Evolutionary conservation across 805 yeast species (phyloP).

Genomic region (Candida dendrica): DNA sequence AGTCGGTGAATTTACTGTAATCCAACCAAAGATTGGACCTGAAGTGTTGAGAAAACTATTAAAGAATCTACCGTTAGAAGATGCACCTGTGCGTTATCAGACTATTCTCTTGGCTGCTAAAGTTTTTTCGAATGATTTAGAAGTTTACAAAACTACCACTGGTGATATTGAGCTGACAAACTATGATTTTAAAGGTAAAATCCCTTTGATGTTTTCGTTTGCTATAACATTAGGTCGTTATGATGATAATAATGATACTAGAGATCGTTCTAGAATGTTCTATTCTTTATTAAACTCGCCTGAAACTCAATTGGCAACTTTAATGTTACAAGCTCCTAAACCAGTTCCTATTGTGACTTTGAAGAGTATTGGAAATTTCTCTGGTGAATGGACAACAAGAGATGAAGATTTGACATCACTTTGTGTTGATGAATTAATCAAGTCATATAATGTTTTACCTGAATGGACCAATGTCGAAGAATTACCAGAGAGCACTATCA

Average conservation of each 20-base stretch:
- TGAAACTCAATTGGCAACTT: conserved; percentile 54
- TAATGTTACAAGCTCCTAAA: conserved; percentile 73
- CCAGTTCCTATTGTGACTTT: conserved; percentile 42
- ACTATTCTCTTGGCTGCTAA: conserved; percentile 71
- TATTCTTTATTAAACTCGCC: conserved; percentile 48
- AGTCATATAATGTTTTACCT: conserved; percentile 23
- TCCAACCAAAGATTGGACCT: conserved; percentile 50
- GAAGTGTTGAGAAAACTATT: conserved; percentile 63
- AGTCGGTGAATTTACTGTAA: conserved; percentile 68
- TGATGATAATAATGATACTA: conserved; percentile 67
- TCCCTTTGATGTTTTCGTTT: conserved; percentile 50
- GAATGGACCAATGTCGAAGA: conserved; percentile 37
- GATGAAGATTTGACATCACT: conserved; percentile 13
- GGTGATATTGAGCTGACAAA: conserved; percentile 17
- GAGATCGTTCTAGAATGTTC: conserved; percentile 80
- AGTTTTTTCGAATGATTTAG: conserved; percentile 49
- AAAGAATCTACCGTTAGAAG: conserved; percentile 46
- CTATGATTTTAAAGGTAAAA: conserved; percentile 28
- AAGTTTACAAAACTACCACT: conserved; percentile 24
- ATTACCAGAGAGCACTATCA: conserved; percentile 25
- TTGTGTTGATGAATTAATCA: conserved; percentile 17
- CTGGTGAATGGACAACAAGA: conserved; percentile 7
- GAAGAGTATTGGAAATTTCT: conserved; percentile 10
- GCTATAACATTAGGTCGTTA: conserved; percentile 59
- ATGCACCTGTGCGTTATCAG: conserved; percentile 58